Evolutionary conservation across 345 rosid species (phyloP).

Genomic region (Aquilaria yunnanensis): DNA sequence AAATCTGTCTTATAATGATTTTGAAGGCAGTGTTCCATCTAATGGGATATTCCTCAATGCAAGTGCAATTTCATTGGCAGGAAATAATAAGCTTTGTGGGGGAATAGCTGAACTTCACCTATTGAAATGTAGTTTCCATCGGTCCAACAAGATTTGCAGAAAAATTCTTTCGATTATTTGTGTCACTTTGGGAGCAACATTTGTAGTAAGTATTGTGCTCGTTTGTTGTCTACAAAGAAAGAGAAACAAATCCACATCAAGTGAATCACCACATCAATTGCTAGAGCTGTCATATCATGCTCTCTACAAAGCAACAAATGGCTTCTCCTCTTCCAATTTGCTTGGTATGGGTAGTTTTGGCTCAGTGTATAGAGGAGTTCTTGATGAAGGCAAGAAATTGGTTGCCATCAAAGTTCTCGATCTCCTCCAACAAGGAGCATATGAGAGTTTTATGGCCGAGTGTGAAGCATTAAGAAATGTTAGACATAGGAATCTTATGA

Average conservation of each 20-base stretch:
- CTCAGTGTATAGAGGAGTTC: slow-evolving; percentile 22
- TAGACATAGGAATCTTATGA: slow-evolving; percentile 34
- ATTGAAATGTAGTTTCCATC: slow-evolving; percentile 1
- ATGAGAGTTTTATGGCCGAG: slow-evolving; percentile 34
- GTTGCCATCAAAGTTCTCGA: slow-evolving; percentile 30
- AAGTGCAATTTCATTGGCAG: slow-evolving; percentile 20
- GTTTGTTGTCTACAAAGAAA: not conserved
- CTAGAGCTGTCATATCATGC: not conserved
- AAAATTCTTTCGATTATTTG: not conserved
- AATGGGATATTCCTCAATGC: slow-evolving; percentile 27
- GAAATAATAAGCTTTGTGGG: slow-evolving; percentile 33
- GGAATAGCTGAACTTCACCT: slow-evolving; percentile 13
- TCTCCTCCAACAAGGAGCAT: slow-evolving; percentile 24
- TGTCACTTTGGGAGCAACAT: not conserved
- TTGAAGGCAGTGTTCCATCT: slow-evolving; percentile 35
- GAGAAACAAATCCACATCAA: not conserved
- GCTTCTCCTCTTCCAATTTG: slow-evolving; percentile 17
- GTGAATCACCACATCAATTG: not conserved
- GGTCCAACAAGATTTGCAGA: not conserved
- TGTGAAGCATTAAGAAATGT: slow-evolving; percentile 26
- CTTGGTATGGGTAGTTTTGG: slow-evolving; percentile 23
- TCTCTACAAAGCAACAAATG: slow-evolving; percentile 14
- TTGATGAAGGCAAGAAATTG: not conserved
- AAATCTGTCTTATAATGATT: slow-evolving; percentile 32
- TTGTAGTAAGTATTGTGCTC: not conserved